Conservation (phyloP, 352 stramenopile species). For the Pythium aquatile region DNA sequence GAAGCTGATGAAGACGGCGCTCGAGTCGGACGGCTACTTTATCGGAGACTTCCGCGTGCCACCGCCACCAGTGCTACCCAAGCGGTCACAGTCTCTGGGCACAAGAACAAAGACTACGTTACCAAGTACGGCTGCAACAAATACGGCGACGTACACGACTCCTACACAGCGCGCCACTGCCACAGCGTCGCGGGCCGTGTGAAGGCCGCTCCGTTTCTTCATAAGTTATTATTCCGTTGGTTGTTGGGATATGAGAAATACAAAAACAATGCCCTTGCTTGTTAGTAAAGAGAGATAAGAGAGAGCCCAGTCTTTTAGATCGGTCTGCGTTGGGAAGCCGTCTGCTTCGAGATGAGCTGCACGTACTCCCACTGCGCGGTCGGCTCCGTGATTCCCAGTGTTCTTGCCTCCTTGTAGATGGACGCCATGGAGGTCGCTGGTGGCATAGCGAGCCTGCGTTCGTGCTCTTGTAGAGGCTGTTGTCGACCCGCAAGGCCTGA, state of each 20-base stretch:
- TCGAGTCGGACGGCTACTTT: conserved; percentile 73
- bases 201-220: background rate
- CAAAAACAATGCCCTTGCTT: background rate
- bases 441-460: background rate
- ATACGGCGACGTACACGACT: background rate
- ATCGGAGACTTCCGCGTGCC: conserved; percentile 64
- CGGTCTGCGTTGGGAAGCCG: background rate
- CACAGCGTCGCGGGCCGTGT: background rate
- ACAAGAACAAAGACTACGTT: conserved; percentile 7
- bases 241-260: background rate
- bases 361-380: conserved; percentile 43
- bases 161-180: background rate
- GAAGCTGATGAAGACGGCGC: conserved; percentile 51
- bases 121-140: background rate
- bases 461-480: background rate
- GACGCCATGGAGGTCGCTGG: conserved; percentile 30
- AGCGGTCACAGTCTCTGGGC: conserved; percentile 27
- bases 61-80: conserved; percentile 40
- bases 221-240: conserved; percentile 1
- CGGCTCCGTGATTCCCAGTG: conserved; percentile 32
- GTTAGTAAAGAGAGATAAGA: background rate
- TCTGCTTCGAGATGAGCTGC: conserved; percentile 29
- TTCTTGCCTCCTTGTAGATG: conserved; percentile 45
- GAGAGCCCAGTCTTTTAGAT: background rate
- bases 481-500: background rate